Base-by-base conservation (phyloP, 2,329 filamentous ascomycete genomes). In the Claviceps africana region DNA sequence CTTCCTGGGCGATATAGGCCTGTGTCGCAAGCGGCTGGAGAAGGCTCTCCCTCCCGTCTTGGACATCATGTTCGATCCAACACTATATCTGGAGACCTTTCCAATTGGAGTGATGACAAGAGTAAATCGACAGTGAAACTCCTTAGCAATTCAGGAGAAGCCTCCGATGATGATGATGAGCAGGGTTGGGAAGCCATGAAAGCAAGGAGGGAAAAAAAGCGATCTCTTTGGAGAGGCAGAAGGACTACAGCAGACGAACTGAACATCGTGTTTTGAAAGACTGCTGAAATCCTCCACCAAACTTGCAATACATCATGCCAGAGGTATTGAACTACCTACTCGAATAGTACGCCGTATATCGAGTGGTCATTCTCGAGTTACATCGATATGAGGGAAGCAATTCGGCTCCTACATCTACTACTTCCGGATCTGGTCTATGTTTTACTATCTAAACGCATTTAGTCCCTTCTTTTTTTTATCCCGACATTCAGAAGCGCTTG, bases 1-100 rank as follows among this genome's bases (percentile, higher is more conserved):
- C 77, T 95, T 50, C 89, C 93, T 9, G 84, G 88, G 33, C 82
- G 93, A 45, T 98, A 98, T 69, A 81, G 93, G 46, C 89, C 93
- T 1, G 91, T 97, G 1, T 89, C 87, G 0, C 83, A 85, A 43
- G 72, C 76, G 7, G n/a, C n/a, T n/a, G n/a, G n/a, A n/a, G n/a
- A n/a, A n/a, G 60, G 59, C 9, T 57, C 17, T 2, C 11, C 59
- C 0, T 60, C 45, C 57, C 62, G 56, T 21, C 57, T 58, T 48
- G 58, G 51, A 54, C 64, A 65, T 56, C 60, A 55, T 8, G n/a
- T 66, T 59, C 57, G 64, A 61, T 57, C 64, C 58, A 62, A 54
- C 57, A 65, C 63, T 47, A 66, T 67, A 60, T 66, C 62, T 56
- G 66, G 62, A 62, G 39, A 40, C 2, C 44, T 55, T 4, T 51